A percentile compares a stretch with the other conserved stretches of the same genome.
Conservation (phyloP, 108 stramenopile species). For the Cyclotella distinguenda region DNA sequence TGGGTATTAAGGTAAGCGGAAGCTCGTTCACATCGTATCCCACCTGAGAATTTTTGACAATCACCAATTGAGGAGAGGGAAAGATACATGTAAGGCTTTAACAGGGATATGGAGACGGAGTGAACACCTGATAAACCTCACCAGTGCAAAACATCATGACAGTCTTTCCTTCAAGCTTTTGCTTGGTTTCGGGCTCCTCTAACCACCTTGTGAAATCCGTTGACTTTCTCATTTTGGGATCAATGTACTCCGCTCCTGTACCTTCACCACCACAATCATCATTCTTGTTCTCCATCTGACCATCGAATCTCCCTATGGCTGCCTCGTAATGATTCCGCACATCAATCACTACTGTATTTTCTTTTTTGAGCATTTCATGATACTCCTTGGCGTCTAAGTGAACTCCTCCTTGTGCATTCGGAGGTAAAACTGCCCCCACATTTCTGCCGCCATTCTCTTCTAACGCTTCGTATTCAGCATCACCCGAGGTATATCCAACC, state of each 20-base stretch:
- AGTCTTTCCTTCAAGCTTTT: conserved; percentile 82
- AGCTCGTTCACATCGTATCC: conserved; percentile 88
- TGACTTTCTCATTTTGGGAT: conserved; percentile 90
- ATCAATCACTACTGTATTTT: conserved; percentile 85
- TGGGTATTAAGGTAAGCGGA: conserved; percentile 82
- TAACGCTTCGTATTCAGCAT: neutral
- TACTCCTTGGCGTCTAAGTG: conserved; percentile 82
- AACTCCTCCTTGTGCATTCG: conserved; percentile 55
- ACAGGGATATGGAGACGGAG: too few relatives aligned
- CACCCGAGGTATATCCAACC: conserved; percentile 47
- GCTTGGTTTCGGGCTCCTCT: conserved; percentile 69
- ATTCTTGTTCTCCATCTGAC: conserved; percentile 35
- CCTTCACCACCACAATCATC: conserved; percentile 4
- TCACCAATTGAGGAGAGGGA: neutral
- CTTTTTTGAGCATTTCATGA: conserved; percentile 77
- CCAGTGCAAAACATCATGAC: conserved; percentile 83
- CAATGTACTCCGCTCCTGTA: conserved; percentile 67
- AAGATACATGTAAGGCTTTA: neutral
- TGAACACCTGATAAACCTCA: conserved; percentile 20
- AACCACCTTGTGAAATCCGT: conserved; percentile 88
- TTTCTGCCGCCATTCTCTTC: neutral
- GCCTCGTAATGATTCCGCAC: conserved; percentile 87
- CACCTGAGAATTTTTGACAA: conserved; percentile 31
- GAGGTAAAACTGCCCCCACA: neutral
- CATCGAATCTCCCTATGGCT: conserved; percentile 85